Evolutionary conservation across 2,329 filamentous ascomycete species (phyloP).

Genomic region (Monilinia fructicola): DNA sequence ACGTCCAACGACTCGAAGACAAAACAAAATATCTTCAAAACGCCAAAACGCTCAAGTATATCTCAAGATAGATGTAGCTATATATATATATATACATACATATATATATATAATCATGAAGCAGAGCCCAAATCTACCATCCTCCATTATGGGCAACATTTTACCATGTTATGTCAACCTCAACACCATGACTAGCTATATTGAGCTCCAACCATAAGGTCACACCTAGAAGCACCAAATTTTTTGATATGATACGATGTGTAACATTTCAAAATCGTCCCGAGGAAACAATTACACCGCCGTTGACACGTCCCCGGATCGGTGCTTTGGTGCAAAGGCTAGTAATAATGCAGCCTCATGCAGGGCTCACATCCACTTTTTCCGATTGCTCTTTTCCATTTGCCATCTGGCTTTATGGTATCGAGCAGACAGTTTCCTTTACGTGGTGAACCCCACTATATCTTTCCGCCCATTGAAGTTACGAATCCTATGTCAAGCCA

Average conservation of each 20-base stretch:
- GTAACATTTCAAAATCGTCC: background rate
- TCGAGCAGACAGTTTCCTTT: conserved; percentile 9
- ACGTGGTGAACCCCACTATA: conserved; percentile 3
- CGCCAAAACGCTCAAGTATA: conserved; percentile 46
- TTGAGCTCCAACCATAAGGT: background rate
- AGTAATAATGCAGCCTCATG: background rate
- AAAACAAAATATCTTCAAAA: no score
- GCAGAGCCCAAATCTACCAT: background rate
- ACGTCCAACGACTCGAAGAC: no score
- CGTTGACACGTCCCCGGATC: background rate
- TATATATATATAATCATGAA: background rate
- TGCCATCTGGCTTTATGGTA: background rate
- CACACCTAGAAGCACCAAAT: background rate
- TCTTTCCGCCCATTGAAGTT: conserved; percentile 2
- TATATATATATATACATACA: background rate
- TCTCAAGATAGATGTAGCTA: conserved; percentile 52
- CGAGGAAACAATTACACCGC: background rate
- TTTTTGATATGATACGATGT: background rate
- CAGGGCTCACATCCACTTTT: conserved; percentile 8
- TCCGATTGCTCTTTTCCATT: background rate
- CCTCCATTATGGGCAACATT: background rate
- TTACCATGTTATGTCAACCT: background rate
- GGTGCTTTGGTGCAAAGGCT: background rate
- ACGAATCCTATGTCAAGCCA: conserved; percentile 6
- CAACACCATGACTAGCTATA: background rate